Evolutionary conservation across 108 stramenopile genomes (phyloP), one percentile per base, ranked within the genome.

Genomic region (Schizochytrium sp.): DNA sequence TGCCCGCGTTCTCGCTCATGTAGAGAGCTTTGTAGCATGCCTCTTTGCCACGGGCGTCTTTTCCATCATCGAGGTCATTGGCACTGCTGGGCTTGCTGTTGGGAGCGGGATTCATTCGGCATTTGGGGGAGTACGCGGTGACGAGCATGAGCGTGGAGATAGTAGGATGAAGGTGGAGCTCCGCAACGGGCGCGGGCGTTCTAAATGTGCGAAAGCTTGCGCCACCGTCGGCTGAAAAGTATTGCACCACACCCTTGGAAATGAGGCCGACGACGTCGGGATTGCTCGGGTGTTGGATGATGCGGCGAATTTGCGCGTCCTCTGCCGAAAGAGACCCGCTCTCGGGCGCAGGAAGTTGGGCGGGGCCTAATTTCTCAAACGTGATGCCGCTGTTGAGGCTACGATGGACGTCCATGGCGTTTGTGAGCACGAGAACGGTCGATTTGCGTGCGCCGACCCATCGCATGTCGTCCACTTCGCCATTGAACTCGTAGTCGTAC

Each of bases 1-100:
- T 25, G n/a, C 87, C 87, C 5, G 43, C 25, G 87, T 88, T n/a
- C 87, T 21, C 19, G 2, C 28, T 41, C 44, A 60, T 44, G 23
- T 60, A 88, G 44, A 88, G 58, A 8, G 28, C 25, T 34, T 88
- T 88, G 48, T 60, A 88, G 87, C 87, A 88, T 10, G 43, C 58
- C 19, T 10, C 34, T n/a, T 41, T 57, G 43, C 28, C 87, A 14
- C 4, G 4, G 45, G 58, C 29, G 60, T 28, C 59, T 6, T 83
- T 83, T 3, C 76, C 76, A 23, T 53, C 51, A 45, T 83, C 76
- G 48, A 83, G 76, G 1, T 43, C 19, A 45, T 83, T 83, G 6
- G 63, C 14, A 8, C 14, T 69, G 8, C 63, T 69, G 8, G 41
- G 63, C 28, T 55, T 23, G 28, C 18, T 6, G 14, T 0, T 18